Base-by-base conservation (phyloP, 495 filamentous ascomycete species). In the Elaphomyces granulatus region DNA sequence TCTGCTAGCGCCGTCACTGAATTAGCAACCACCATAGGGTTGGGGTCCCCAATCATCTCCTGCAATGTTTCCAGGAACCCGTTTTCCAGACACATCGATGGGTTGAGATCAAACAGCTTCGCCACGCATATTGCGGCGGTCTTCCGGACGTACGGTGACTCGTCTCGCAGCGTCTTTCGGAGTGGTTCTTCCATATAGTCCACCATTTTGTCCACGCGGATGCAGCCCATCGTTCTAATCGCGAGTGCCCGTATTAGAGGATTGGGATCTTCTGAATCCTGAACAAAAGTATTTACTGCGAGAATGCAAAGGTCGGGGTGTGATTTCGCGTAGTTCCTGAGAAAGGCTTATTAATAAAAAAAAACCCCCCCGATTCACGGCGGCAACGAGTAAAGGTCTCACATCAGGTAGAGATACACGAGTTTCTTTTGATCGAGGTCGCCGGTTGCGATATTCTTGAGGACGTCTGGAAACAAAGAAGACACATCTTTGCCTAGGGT, bases 101-200 rank as follows among this genome's bases (percentile, higher is more conserved):
- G 83, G 50, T 92, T 95, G 38, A 98, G 64, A 47, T 96, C 90
- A 63, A 94, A 98, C 10, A 98, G 77, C 64, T 98, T 98, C 20
- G 92, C 90, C 16, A 98, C 90, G 55, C 90, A 96, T 45, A 98
- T 88, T 4, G 87, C 90, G 34, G 92, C 92, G 0, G 90, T 98
- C 64, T 98, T 98, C 52, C 90, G 83, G 32, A 98, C 90, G 63
- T 98, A 98, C 0, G 90, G 90, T 36, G 87, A 95, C 61, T 98
- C 92, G 60, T 98, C 90, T 52, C 81, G 80, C 46, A 99, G 69
- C 14, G 90, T 99, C 61, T 99, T 99, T 46, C 90, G 75, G 38
- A 99, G 66, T 16, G 90, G 90, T 56, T 96, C 90, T 61, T 99
- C 90, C 90, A 96, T 95, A 58, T 99, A 99, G 53, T 99, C 92